phyloP scores from a whole-genome alignment of 2,329 filamentous ascomycete species.

The Diaporthe sp. region DNA sequence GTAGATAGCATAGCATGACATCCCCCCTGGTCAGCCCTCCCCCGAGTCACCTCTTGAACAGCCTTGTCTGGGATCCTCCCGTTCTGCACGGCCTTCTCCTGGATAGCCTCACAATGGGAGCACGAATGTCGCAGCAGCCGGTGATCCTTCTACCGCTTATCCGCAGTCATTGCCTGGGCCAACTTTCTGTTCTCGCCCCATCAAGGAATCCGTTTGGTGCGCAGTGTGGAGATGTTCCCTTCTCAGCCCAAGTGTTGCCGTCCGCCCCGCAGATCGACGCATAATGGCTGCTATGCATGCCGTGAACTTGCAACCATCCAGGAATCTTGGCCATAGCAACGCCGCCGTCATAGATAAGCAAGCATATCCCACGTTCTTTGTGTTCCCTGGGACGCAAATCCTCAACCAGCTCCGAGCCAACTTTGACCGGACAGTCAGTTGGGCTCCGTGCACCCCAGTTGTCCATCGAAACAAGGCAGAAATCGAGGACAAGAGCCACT shows the following conservation, averaged over 20 bases:
- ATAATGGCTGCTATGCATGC: background rate
- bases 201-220: background rate
- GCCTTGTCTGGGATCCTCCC: too few species aligned
- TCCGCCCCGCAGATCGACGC: slow-evolving; percentile 1
- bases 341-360: slow-evolving; percentile 12
- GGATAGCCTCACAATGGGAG: background rate
- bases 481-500: background rate
- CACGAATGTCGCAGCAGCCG: background rate
- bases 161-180: background rate
- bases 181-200: background rate
- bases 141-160: background rate
- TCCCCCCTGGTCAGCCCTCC: background rate
- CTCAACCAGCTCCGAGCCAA: background rate
- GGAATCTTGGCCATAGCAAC: background rate
- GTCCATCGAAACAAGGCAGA: background rate
- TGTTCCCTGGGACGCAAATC: slow-evolving; percentile 2
- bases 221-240: slow-evolving; percentile 28
- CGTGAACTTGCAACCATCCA: slow-evolving; percentile 27
- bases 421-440: background rate
- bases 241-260: slow-evolving; percentile 14
- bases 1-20: background rate
- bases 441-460: background rate
- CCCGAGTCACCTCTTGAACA: background rate
- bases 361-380: background rate
- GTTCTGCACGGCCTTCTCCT: background rate